Conservation (phyloP, 768 basidiomycete genomes). For the Leccinum subgranulosum region DNA sequence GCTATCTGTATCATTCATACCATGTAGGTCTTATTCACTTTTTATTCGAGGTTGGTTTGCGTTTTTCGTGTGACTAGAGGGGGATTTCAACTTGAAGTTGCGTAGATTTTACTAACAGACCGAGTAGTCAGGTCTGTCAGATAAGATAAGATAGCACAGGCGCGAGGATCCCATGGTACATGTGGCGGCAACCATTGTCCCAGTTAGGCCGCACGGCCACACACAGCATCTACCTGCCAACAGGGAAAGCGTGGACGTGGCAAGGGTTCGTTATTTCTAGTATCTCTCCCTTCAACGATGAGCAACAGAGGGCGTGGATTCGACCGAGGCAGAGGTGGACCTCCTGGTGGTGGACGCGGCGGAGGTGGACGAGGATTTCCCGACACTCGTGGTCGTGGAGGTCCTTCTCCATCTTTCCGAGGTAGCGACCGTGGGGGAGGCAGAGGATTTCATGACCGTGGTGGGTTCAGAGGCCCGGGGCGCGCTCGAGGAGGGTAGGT, state of each 20-base stretch:
- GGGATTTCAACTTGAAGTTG: not conserved
- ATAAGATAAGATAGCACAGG: conserved; percentile 25
- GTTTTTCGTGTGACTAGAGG: not conserved
- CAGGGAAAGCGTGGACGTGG: not conserved
- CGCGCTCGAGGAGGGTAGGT: conserved; percentile 40
- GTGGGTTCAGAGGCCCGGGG: conserved; percentile 22
- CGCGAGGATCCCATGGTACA: conserved; percentile 1
- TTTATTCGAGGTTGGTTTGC: not conserved
- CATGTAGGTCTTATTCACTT: not conserved
- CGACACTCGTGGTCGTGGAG: conserved; percentile 26
- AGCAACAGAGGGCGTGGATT: conserved; percentile 41
- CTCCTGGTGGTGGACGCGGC: conserved; percentile 27
- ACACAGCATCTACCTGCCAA: conserved; percentile 23
- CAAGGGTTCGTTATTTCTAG: not conserved
- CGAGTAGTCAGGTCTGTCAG: not conserved
- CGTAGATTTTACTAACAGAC: not conserved
- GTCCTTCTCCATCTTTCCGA: conserved; percentile 23
- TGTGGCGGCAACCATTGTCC: conserved; percentile 10
- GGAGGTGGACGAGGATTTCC: conserved; percentile 34
- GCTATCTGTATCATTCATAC: not conserved
- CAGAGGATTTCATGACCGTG: conserved; percentile 28
- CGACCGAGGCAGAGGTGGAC: conserved; percentile 36
- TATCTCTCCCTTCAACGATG: conserved; percentile 19
- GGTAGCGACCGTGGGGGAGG: conserved; percentile 31
- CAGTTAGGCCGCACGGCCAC: conserved; percentile 1